Conservation (phyloP, 345 rosid genomes). For the Erysimum cheiranthoides region DNA sequence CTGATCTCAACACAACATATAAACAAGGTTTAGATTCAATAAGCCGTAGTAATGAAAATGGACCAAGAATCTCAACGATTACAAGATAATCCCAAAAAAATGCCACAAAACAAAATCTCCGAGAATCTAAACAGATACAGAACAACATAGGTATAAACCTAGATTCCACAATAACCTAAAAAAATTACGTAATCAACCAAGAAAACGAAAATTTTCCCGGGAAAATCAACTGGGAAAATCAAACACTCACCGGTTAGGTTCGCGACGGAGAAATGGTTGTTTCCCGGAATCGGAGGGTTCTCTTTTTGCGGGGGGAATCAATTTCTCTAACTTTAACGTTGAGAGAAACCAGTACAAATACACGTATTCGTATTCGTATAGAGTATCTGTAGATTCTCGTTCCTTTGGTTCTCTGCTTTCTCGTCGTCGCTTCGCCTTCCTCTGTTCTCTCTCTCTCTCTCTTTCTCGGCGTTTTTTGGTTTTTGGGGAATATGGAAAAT, state of each 20-base stretch:
- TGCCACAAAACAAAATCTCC: background rate
- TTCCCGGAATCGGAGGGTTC: background rate
- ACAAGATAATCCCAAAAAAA: background rate
- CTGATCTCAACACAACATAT: too few relatives aligned
- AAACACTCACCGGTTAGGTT: slow-evolving; percentile 9
- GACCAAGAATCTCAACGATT: slow-evolving; percentile 11
- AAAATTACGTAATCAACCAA: background rate
- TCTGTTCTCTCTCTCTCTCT: background rate
- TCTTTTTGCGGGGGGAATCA: background rate
- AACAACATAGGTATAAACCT: background rate
- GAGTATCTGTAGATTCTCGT: slow-evolving; percentile 1
- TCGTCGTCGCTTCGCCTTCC: slow-evolving; percentile 33
- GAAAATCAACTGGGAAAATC: slow-evolving; percentile 4
- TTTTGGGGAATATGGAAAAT: background rate
- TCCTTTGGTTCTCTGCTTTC: background rate
- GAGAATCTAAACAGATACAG: background rate
- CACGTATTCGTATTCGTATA: background rate
- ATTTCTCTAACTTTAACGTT: background rate
- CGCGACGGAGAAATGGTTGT: background rate
- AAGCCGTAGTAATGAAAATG: background rate
- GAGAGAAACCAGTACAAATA: background rate
- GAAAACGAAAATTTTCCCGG: slow-evolving; percentile 3
- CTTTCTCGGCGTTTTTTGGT: background rate
- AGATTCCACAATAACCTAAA: background rate
- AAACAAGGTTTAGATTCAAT: too few relatives aligned